Evolutionary conservation across 2,329 filamentous ascomycete species (phyloP).

Genomic region (Xylaria sp.): DNA sequence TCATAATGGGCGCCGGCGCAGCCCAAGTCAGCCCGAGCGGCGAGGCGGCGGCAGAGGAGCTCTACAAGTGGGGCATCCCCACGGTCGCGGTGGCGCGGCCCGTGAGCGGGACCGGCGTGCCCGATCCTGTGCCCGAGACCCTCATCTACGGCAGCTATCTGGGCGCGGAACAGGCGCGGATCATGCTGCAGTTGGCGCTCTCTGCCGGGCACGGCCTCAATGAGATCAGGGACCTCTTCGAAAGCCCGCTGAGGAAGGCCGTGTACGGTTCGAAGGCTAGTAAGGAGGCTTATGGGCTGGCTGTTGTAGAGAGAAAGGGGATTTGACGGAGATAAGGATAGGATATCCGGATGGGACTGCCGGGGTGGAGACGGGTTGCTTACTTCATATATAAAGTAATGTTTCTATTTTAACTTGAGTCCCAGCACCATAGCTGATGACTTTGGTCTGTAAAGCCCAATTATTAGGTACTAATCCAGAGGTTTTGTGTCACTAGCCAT

Average conservation of each 20-base stretch:
- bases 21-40: slow-evolving; percentile 35
- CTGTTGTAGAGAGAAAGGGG: no score
- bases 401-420: no score
- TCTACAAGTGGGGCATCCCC: slow-evolving; percentile 34
- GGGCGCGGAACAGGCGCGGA: slow-evolving; percentile 35
- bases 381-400: no score
- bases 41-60: slow-evolving; percentile 29
- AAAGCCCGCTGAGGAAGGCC: slow-evolving; percentile 32
- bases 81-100: slow-evolving; percentile 36
- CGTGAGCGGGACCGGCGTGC: slow-evolving; percentile 33
- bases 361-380: no score
- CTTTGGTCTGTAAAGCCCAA: no score
- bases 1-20: slow-evolving; percentile 39
- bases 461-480: no score
- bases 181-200: slow-evolving; percentile 39
- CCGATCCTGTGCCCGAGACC: slow-evolving; percentile 8
- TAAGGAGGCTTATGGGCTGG: slow-evolving; percentile 6
- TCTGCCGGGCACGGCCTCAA: slow-evolving; percentile 34
- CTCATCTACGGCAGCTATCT: slow-evolving; percentile 34
- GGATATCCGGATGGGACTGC: no score
- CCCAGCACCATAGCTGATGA: no score
- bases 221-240: slow-evolving; percentile 35
- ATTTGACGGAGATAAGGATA: no score
- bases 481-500: no score
- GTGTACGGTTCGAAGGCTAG: slow-evolving; percentile 22